Evolutionary conservation across 305 asterid genomes (phyloP), one percentile per base, ranked within the genome.

Genomic region (Fraxinus nigra): DNA sequence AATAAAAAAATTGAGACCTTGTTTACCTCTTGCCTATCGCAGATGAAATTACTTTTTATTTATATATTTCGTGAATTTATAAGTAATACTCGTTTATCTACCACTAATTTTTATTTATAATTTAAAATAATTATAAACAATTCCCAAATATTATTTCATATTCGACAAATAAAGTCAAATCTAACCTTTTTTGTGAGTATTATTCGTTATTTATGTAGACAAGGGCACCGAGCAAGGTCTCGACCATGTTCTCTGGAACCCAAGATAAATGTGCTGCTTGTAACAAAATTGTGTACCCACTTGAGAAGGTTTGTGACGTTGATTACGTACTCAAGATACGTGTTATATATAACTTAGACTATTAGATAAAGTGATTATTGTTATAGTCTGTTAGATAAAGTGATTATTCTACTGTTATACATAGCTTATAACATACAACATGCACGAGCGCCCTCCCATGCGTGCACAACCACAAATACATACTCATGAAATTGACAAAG

Each of bases 151-250:
- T 40, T 40, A 40, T 9, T 40, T 40, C 14, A 40, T 40, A 11
- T 40, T 40, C 1, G 5, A 43, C 51, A 43, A 51, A 51, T 13
- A 16, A 51, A 16, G 6, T 8, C 63, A 5, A 5, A 38, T 2
- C 46, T 38, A 20, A 63, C 5, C 11, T 63, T 63, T 22, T 61
- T 7, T 20, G 2, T 22, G 7, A 3, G 3, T 46, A 8, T 26
- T 38, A 11, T 14, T 38, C 24, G 28, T 46, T 46, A 24, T 61
- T 73, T 24, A 51, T 79, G 87, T 86, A 91, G 94, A 61, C 88
- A 54, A 91, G 84, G 86, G 80, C 86, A 7, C 89, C 94, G 65
- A 91, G 86, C 88, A 90, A 89, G 85, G 80, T 88, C 59, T 91
- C 92, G 30, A 88, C 89, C 80, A n/a, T 91, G 83, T 82, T 82